Conservation (phyloP, 2,329 filamentous ascomycete species). For the Fusarium sp. region DNA sequence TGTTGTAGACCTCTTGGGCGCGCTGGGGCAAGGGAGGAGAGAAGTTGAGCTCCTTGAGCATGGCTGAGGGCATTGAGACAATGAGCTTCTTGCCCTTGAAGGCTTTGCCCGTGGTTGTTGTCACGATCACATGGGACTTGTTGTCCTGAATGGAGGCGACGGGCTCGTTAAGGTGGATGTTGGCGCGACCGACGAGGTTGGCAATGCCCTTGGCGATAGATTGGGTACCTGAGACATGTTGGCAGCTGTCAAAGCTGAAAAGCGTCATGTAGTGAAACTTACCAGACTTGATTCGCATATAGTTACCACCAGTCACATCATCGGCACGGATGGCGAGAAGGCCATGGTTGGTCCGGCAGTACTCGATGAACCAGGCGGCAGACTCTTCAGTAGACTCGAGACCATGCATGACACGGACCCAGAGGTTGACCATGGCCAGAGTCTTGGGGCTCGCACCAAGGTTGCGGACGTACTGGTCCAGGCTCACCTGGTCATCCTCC, state of each 20-base stretch:
- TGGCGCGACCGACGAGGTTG: conserved; percentile 37
- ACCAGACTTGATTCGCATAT: conserved; percentile 47
- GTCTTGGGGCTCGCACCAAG: conserved; percentile 48
- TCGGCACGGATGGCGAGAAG: conserved; percentile 51
- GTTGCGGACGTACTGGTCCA: conserved; percentile 51
- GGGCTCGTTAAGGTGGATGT: conserved; percentile 31
- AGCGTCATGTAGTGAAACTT: not conserved
- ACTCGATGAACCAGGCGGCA: conserved; percentile 53
- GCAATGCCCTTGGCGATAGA: conserved; percentile 44
- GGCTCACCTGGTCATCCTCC: conserved; percentile 48
- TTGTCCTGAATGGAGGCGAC: conserved; percentile 41
- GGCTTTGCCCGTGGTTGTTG: conserved; percentile 34
- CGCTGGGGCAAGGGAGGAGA: conserved; percentile 55
- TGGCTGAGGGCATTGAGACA: conserved; percentile 61
- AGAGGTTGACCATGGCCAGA: conserved; percentile 50
- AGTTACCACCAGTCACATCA: conserved; percentile 50
- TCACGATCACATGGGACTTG: conserved; percentile 27
- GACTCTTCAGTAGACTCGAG: conserved; percentile 51
- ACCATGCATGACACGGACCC: conserved; percentile 53
- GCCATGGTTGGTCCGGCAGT: conserved; percentile 50
- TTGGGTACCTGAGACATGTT: conserved; percentile 36
- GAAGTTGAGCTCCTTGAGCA: conserved; percentile 60
- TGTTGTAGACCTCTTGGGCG: conserved; percentile 49
- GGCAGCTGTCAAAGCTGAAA: not conserved
- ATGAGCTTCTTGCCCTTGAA: conserved; percentile 56